Conservation (phyloP, 2,329 filamentous ascomycete species). For the Boeremia exigua region DNA sequence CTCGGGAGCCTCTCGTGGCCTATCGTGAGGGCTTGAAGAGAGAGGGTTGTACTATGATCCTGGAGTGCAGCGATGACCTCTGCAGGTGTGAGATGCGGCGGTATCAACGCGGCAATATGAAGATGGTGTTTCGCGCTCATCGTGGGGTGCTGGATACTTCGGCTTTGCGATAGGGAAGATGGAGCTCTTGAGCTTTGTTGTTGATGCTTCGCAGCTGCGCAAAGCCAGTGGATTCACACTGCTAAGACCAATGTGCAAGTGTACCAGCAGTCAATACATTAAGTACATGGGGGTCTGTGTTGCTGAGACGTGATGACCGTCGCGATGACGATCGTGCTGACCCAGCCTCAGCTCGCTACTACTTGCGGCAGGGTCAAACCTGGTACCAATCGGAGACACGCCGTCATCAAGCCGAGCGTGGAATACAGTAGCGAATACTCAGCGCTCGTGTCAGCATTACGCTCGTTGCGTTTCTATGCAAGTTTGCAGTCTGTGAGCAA, state of each 20-base stretch:
- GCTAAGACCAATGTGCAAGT: background rate
- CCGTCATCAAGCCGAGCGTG: background rate
- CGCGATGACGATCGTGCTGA: conserved; percentile 1
- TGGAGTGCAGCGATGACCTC: conserved; percentile 41
- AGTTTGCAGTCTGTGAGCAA: background rate
- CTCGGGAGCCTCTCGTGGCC: conserved; percentile 33
- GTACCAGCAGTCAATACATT: background rate
- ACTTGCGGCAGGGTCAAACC: conserved; percentile 1
- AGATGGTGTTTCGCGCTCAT: conserved; percentile 43
- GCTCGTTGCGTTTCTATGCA: background rate
- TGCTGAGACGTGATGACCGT: background rate
- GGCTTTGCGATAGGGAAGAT: background rate
- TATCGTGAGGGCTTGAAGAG: conserved; percentile 42
- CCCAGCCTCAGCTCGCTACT: conserved; percentile 9
- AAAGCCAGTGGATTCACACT: background rate
- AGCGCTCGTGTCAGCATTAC: background rate
- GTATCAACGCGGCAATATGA: conserved; percentile 40
- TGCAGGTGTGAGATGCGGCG: conserved; percentile 31
- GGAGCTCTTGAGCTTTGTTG: background rate
- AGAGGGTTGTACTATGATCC: conserved; percentile 43
- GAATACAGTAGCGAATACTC: background rate
- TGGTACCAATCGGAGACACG: background rate
- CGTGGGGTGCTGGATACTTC: background rate
- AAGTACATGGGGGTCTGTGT: background rate
- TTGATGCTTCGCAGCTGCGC: background rate